Conservation (phyloP, 176 grass and related monocot species). For the Miscanthus lutarioriparius region DNA sequence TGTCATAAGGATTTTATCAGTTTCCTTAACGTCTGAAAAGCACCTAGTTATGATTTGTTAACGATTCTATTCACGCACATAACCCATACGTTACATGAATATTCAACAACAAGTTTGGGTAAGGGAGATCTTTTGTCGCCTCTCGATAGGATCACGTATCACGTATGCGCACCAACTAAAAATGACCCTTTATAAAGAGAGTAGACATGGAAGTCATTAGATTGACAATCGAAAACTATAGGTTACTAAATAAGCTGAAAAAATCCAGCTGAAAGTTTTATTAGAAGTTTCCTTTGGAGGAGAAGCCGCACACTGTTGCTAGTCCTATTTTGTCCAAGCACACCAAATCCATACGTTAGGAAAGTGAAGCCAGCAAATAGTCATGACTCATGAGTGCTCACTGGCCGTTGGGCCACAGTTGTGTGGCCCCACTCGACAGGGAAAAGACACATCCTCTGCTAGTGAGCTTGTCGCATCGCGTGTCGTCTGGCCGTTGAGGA, state of each 20-base stretch:
- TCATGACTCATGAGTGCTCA: background rate
- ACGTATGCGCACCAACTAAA: too few species aligned
- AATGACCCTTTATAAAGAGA: too few species aligned
- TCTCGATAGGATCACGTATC: too few species aligned
- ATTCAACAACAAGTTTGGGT: too few species aligned
- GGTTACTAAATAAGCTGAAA: too few species aligned
- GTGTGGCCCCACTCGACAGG: background rate
- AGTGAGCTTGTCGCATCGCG: background rate
- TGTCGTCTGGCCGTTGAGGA: background rate
- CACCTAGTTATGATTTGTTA: too few species aligned
- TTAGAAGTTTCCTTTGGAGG: background rate
- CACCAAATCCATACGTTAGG: background rate
- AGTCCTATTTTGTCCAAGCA: background rate
- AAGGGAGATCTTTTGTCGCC: too few species aligned
- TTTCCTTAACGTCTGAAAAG: too few species aligned
- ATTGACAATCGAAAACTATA: background rate
- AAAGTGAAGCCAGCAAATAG: background rate
- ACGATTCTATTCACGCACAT: too few species aligned
- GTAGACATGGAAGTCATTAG: background rate
- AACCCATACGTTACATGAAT: too few species aligned
- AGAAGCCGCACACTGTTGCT: background rate
- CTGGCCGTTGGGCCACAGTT: background rate
- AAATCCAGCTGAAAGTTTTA: background rate
- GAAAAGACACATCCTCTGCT: background rate
- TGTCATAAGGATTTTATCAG: too few species aligned